Evolutionary conservation across 2,329 filamentous ascomycete species (phyloP), one percentile per base, ranked within the genome.

Genomic region (Nigrograna mackinnonii): DNA sequence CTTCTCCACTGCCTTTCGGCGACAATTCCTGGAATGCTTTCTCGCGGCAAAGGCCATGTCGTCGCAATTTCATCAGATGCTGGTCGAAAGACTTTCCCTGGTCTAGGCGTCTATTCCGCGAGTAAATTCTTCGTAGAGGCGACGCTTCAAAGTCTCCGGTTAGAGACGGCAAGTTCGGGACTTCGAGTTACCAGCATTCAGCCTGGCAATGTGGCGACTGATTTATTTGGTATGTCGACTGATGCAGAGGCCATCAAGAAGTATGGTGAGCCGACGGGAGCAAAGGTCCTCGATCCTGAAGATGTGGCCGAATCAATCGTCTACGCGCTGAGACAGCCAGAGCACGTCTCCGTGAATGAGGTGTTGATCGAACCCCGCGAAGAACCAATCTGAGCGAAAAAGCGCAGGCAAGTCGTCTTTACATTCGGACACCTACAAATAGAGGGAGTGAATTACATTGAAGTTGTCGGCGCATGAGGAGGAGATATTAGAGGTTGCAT

Each of bases 91-190:
- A 86, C 90, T 6, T 91, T 91, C 72, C 86, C 88, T 0, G 88
- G 88, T 0, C 72, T 91, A 11, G 88, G 88, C 39, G 87, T 92
- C 24, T 92, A 92, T 75, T 89, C 86, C 0, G 88, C 86, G 19
- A 86, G 82, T 68, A 92, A 92, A 65, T 90, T 91, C 78, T 92
- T 92, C 62, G 86, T 92, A 41, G 88, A 92, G 65, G 87, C 86
- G 1, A 87, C 87, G 0, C 75, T 92, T n/a, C 87, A 91, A 67
- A 77, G 77, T 22, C 68, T 92, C 52, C 82, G 88, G 6, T 69
- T 91, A 6, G 88, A 92, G 74, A 91, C 87, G 0, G 87, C 85
- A 0, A 86, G 86, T 0, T 80, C 79, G 0, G 88, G 88, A 0
- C 69, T 92, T 36, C 77, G 87, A 2, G 86, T 92, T 30, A 91